Base-by-base conservation (phyloP, 2,329 filamentous ascomycete species). In the Atkinsonella hypoxylon region DNA sequence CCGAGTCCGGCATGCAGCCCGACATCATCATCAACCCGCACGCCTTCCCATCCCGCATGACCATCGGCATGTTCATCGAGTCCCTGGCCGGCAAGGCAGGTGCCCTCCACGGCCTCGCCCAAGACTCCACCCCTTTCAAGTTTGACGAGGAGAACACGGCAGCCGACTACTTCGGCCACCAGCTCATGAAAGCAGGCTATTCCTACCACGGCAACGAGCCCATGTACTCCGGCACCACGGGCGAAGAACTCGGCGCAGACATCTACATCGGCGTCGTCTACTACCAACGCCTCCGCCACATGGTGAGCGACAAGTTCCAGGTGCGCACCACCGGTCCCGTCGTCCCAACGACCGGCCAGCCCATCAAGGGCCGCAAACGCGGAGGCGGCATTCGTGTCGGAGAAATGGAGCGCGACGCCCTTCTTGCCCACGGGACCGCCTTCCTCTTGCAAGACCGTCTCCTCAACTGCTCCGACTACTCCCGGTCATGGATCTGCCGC, bases 291-390 rank as follows among this genome's bases (percentile, higher is more conserved):
- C 78, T 98, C 54, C 79, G 93, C 66, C 93, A 98, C 83, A 98
- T 98, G 93, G 93, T 98, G 51, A 97, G 96, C 78, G 93, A 98
- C 70, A 98, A 98, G 71, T 98, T 87, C 76, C 93, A 98, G 69
- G 93, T 97, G 51, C 83, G 93, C 68, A 97, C 93, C 2, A 97
- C 93, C 0, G 93, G 93, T 50, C 90, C 90, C 1, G 85, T 96
- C 42, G 93, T 93, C 50, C 81, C 85, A 22, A 81, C 93, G 15
- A 97, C 91, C 0, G 90, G 91, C 32, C 93, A 98, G 66, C 93
- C 93, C 40, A 93, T 98, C 75, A 96, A 97, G 74, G 93, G 93
- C 56, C 79, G 93, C 66, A 93, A 94, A 66, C 88, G 91, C 69
- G 93, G 91, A 64, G 93, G 93, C 72, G 93, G 93, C 83, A 96